Conservation (phyloP, 148 eudicot species). For the Rhododendron mucronatum region DNA sequence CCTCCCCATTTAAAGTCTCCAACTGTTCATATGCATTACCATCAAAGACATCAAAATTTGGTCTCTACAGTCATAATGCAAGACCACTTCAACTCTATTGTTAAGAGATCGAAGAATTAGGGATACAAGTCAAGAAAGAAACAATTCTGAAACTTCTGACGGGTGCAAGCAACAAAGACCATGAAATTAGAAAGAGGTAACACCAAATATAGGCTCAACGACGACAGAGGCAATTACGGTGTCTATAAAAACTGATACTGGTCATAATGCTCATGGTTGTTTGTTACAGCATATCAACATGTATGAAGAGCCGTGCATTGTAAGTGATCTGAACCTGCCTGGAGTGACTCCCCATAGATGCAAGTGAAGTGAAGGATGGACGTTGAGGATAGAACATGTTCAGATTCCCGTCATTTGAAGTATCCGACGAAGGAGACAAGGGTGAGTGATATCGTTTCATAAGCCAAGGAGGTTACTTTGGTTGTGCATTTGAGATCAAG, state of each 20-base stretch:
- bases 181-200: neutral
- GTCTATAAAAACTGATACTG: neutral
- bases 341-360: neutral
- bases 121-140: neutral
- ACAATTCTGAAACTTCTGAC: neutral
- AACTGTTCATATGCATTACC: slow-evolving; percentile 22
- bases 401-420: neutral
- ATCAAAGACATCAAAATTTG: neutral
- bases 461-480: neutral
- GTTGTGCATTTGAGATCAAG: neutral
- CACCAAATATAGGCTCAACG: neutral
- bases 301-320: neutral
- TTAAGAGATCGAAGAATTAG: neutral
- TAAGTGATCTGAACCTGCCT: neutral
- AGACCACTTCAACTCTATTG: neutral
- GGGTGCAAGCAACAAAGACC: neutral
- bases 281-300: neutral
- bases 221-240: neutral
- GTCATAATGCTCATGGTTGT: neutral
- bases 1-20: slow-evolving; percentile 32
- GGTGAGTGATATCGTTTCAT: neutral
- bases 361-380: neutral
- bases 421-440: neutral
- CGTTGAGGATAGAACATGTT: neutral
- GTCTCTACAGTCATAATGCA: neutral